These are phyloP conservation scores for Metschnikowia noctiluminum DNA, from an alignment of 805 yeast species.

Conservation along the genomic window DNA sequence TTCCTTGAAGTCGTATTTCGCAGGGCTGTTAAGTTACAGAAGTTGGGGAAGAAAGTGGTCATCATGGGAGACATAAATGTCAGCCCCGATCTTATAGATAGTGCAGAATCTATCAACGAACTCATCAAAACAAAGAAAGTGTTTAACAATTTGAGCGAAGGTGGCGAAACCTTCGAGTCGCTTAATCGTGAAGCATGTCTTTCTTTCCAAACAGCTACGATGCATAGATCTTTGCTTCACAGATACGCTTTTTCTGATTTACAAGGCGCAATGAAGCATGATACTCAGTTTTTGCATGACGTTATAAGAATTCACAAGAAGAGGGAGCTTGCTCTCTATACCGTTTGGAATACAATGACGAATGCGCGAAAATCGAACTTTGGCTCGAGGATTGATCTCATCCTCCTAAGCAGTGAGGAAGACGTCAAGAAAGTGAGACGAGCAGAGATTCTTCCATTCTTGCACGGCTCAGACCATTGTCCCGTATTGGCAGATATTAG, in stretches of 20 bases:
- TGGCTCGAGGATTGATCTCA: constrained; percentile 86
- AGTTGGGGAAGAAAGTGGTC: constrained; percentile 62
- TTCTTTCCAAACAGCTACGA: constrained; percentile 33
- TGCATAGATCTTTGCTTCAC: constrained; percentile 30
- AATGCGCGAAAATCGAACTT: constrained; percentile 76
- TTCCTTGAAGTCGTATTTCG: constrained; percentile 59
- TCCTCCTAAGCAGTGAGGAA: constrained; percentile 45
- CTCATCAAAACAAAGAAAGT: constrained; percentile 29
- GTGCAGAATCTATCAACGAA: constrained; percentile 63
- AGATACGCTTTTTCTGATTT: constrained; percentile 23
- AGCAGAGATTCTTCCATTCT: constrained; percentile 61
- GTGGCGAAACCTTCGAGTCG: constrained; percentile 24
- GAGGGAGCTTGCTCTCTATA: constrained; percentile 63
- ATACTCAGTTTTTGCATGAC: constrained; percentile 46
- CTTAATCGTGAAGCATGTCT: constrained; percentile 27
- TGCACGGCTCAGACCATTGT: constrained; percentile 92
- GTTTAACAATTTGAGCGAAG: constrained; percentile 15
- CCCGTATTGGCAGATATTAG: constrained; percentile 76
- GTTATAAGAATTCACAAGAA: constrained; percentile 56
- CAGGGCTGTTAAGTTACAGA: constrained; percentile 56
- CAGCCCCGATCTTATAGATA: constrained; percentile 74
- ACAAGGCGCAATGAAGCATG: constrained; percentile 4
- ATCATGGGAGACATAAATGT: constrained; percentile 90
- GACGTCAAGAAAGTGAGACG: constrained; percentile 32
- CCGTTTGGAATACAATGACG: constrained; percentile 86